A percentile compares a stretch with the other conserved stretches of the same genome.
Evolutionary conservation across 2,329 filamentous ascomycete genomes (phyloP).

Genomic region (Apiospora marii): DNA sequence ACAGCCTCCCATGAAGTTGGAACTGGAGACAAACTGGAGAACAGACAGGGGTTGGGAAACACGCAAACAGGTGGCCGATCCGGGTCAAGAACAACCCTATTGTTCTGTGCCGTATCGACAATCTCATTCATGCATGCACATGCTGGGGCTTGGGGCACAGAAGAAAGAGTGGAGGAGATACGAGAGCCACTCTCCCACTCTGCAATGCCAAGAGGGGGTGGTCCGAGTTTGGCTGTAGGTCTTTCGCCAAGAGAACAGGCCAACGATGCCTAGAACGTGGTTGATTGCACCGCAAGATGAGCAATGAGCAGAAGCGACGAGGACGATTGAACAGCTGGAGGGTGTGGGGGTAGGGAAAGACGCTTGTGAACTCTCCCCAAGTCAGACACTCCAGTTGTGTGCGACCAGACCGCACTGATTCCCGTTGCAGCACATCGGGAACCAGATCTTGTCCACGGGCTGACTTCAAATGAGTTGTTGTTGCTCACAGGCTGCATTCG

Average conservation of each 20-base stretch:
- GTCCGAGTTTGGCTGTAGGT: background rate
- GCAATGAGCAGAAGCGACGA: background rate
- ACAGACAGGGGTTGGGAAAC: constrained; percentile 3
- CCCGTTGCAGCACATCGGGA: background rate
- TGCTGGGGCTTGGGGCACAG: background rate
- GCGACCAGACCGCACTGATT: background rate
- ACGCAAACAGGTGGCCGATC: constrained; percentile 2
- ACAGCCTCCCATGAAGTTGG: constrained; percentile 3
- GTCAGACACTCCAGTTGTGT: background rate
- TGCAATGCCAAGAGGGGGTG: background rate
- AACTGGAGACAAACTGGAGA: constrained; percentile 15
- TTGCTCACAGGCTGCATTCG: too few relatives aligned
- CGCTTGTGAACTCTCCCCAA: background rate
- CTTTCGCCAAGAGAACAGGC: background rate
- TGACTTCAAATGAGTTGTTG: too few relatives aligned
- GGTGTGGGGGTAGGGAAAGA: background rate
- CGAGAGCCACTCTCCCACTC: background rate
- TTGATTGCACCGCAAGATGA: background rate
- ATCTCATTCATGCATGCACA: background rate
- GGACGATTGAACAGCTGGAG: background rate
- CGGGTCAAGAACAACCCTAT: constrained; percentile 2
- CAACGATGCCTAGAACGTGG: background rate
- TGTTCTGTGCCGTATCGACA: background rate
- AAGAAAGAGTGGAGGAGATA: background rate
- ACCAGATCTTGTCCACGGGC: too few relatives aligned